A percentile compares a stretch with the other conserved stretches of the same genome.
Evolutionary conservation across 2,329 filamentous ascomycete genomes (phyloP).

Genomic region (Colletotrichum somersetense): DNA sequence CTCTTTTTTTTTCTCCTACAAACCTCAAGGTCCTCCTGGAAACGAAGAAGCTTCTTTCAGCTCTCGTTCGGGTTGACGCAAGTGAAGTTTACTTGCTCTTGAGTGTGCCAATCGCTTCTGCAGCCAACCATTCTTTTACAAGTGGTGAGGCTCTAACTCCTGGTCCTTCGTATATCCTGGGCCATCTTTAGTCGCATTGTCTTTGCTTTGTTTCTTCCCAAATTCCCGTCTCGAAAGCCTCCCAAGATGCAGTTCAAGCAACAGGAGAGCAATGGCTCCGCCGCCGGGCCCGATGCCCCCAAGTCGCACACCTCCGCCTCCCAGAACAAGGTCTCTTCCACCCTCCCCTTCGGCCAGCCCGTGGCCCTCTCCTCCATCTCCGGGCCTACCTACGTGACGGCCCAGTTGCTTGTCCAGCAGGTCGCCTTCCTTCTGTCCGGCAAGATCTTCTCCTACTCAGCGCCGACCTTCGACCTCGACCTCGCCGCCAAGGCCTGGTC

Average conservation of each 20-base stretch:
- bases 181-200: conserved; percentile 30
- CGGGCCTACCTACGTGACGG: conserved; percentile 92
- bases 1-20: neutral
- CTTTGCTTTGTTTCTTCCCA: conserved; percentile 28
- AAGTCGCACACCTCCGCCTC: conserved; percentile 49
- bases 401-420: conserved; percentile 94
- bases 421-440: conserved; percentile 95
- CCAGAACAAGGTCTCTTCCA: conserved; percentile 62
- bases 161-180: conserved; percentile 30
- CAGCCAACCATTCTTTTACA: conserved; percentile 34
- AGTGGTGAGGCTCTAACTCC: conserved; percentile 27
- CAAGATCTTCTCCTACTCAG: conserved; percentile 97
- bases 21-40: conserved; percentile 32
- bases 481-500: conserved; percentile 85
- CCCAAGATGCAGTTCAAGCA: conserved; percentile 50
- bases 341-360: conserved; percentile 68
- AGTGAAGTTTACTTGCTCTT: conserved; percentile 32
- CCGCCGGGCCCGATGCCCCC: conserved; percentile 48
- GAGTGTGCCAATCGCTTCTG: conserved; percentile 28
- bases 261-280: conserved; percentile 52
- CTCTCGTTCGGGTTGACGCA: conserved; percentile 37
- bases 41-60: conserved; percentile 22
- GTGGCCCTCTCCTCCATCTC: conserved; percentile 73
- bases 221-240: conserved; percentile 8
- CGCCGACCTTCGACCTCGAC: conserved; percentile 92